A percentile compares a stretch with the other conserved stretches of the same genome.
These are phyloP conservation scores for Syzygium grande DNA, from an alignment of 345 rosid species.

Conservation along the genomic window DNA sequence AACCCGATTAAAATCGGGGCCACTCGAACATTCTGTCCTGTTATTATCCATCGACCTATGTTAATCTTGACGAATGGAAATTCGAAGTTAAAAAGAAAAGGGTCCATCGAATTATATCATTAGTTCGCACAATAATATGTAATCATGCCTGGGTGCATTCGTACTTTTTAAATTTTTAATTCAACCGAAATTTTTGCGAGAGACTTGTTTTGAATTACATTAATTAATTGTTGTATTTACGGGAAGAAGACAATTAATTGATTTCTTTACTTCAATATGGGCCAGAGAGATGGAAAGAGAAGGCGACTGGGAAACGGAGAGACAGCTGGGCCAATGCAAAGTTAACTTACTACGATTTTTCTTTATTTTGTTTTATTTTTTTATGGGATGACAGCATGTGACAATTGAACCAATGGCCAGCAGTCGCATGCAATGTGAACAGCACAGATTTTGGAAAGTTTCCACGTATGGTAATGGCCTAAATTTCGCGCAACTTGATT, in stretches of 20 bases:
- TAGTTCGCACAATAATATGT: no score
- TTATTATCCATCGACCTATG: neutral
- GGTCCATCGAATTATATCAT: neutral
- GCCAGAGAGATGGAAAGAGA: neutral
- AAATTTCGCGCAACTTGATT: neutral
- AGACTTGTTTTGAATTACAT: neutral
- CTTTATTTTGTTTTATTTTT: neutral
- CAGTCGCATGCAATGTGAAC: neutral
- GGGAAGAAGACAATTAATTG: neutral
- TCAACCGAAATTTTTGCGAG: neutral
- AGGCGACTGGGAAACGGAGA: neutral
- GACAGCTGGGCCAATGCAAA: neutral
- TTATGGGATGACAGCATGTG: neutral
- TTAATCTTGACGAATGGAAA: neutral
- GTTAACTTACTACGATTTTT: neutral
- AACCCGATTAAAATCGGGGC: neutral
- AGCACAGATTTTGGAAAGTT: neutral
- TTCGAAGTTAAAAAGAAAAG: neutral
- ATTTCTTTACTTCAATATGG: neutral
- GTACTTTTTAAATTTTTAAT: neutral
- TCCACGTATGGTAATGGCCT: neutral
- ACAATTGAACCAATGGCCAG: neutral
- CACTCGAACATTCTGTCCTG: neutral
- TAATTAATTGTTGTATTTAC: neutral
- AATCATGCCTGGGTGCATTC: neutral